Evolutionary conservation across 208 protist species (phyloP).

Genomic region (Herpetomonas samuelpessoai): DNA sequence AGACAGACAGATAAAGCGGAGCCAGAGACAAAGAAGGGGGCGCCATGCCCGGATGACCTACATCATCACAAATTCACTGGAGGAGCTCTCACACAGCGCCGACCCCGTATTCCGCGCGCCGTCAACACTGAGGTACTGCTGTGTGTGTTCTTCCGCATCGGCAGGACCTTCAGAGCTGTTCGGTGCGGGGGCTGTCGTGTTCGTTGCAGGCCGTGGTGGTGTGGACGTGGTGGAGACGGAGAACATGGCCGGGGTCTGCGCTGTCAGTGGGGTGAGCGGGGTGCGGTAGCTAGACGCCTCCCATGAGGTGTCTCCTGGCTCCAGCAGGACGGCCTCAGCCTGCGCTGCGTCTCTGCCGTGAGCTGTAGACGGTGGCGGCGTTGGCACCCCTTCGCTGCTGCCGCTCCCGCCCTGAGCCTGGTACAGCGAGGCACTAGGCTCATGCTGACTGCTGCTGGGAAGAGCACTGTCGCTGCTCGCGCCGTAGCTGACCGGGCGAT

Average conservation of each 20-base stretch:
- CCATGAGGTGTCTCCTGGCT: neutral
- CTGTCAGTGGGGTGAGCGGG: neutral
- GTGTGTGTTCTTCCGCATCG: neutral
- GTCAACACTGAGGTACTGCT: neutral
- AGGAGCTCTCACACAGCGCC: slow-evolving; percentile 5
- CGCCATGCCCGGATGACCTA: neutral
- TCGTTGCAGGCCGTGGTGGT: neutral
- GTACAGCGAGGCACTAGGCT: neutral
- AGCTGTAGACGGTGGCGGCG: too few species aligned
- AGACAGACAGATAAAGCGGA: neutral
- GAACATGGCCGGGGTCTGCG: neutral
- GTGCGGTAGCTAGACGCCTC: neutral
- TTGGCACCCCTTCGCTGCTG: too few species aligned
- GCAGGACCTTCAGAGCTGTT: too few species aligned
- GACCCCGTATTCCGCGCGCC: too few species aligned
- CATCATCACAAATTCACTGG: slow-evolving; percentile 15
- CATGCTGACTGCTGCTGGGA: too few species aligned
- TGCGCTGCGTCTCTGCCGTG: too few species aligned
- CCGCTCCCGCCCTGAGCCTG: too few species aligned
- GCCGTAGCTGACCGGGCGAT: neutral
- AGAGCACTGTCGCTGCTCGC: neutral
- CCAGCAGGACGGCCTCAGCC: too few species aligned
- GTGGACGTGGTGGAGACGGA: neutral
- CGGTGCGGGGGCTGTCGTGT: too few species aligned
- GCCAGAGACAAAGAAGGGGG: slow-evolving; percentile 6